Percentiles rank a stretch among this genome's conserved stretches.
These are phyloP conservation scores for Xylariomycetidae sp. DNA, from an alignment of 2,329 filamentous ascomycete species.

Conservation along the genomic window DNA sequence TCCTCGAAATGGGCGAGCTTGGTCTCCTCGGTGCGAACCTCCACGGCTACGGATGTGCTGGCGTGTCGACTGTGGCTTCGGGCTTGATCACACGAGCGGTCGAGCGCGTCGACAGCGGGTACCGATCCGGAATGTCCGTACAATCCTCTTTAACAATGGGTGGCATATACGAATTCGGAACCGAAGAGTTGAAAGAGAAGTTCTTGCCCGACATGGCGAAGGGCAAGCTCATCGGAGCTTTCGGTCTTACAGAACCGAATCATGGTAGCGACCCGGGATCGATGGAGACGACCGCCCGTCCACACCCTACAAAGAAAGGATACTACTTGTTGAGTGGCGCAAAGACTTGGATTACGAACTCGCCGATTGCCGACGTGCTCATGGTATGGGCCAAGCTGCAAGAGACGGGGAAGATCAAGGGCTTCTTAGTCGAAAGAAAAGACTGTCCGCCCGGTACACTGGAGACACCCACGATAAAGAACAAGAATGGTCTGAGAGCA, in stretches of 20 bases:
- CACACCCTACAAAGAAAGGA: slow-evolving; percentile 78
- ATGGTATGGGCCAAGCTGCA: slow-evolving; percentile 92
- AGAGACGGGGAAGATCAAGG: slow-evolving; percentile 87
- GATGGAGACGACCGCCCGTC: slow-evolving; percentile 84
- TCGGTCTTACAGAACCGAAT: slow-evolving; percentile 88
- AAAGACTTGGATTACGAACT: slow-evolving; percentile 97
- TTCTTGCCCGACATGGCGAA: slow-evolving; percentile 78
- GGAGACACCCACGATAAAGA: slow-evolving; percentile 85
- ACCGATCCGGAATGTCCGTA: slow-evolving; percentile 88
- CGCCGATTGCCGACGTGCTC: slow-evolving; percentile 79
- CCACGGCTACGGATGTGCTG: slow-evolving; percentile 82
- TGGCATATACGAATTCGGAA: slow-evolving; percentile 81
- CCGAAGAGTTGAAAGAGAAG: slow-evolving; percentile 80
- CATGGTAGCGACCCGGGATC: slow-evolving; percentile 88
- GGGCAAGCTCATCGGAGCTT: slow-evolving; percentile 77
- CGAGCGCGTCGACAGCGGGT: slow-evolving; percentile 86
- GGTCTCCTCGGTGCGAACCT: slow-evolving; percentile 86
- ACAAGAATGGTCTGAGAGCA: slow-evolving; percentile 91
- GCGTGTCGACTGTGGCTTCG: slow-evolving; percentile 81
- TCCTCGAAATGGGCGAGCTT: slow-evolving; percentile 88
- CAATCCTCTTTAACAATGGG: slow-evolving; percentile 94
- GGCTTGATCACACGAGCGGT: slow-evolving; percentile 87
- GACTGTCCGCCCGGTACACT: slow-evolving; percentile 83
- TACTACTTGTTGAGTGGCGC: slow-evolving; percentile 74
- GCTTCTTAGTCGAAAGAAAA: slow-evolving; percentile 83